phyloP scores from a whole-genome alignment of 2,329 filamentous ascomycete genomes.

The Scytalidium lignicola region DNA sequence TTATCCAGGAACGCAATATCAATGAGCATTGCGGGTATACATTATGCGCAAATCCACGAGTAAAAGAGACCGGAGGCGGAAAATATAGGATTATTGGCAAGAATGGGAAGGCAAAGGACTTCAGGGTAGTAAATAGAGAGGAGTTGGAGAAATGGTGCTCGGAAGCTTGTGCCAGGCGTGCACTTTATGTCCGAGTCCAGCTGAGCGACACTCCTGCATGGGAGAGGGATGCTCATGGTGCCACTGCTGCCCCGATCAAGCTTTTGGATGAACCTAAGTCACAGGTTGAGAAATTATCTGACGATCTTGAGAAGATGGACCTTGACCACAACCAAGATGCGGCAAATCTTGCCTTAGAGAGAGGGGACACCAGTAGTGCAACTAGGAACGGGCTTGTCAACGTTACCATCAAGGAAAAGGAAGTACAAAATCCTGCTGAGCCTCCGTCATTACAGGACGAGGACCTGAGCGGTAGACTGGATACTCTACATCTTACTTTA shows the following conservation, averaged over 20 bases:
- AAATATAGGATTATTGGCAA: slow-evolving; percentile 62
- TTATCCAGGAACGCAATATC: slow-evolving; percentile 85
- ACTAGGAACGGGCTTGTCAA: slow-evolving; percentile 31
- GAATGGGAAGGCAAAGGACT: slow-evolving; percentile 46
- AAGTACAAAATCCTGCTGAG: slow-evolving; percentile 32
- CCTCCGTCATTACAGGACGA: slow-evolving; percentile 33
- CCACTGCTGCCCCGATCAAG: slow-evolving; percentile 40
- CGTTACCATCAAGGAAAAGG: slow-evolving; percentile 49
- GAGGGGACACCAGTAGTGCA: slow-evolving; percentile 31
- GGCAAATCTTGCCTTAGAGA: slow-evolving; percentile 45
- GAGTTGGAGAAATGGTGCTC: slow-evolving; percentile 87
- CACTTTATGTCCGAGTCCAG: slow-evolving; percentile 84
- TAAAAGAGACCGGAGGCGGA: slow-evolving; percentile 49
- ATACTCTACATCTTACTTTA: slow-evolving; percentile 23
- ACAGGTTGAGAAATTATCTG: slow-evolving; percentile 25
- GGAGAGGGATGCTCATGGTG: slow-evolving; percentile 52
- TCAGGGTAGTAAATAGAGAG: slow-evolving; percentile 63
- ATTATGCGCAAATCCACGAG: slow-evolving; percentile 65
- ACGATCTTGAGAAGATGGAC: slow-evolving; percentile 32
- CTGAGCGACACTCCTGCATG: slow-evolving; percentile 80
- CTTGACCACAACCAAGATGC: slow-evolving; percentile 39
- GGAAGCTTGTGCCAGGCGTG: slow-evolving; percentile 69
- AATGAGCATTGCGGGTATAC: slow-evolving; percentile 78
- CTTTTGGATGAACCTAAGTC: slow-evolving; percentile 62
- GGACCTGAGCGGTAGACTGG: slow-evolving; percentile 24